Base-by-base conservation (phyloP, 352 stramenopile species). In the Saprolegnia parasitica region DNA sequence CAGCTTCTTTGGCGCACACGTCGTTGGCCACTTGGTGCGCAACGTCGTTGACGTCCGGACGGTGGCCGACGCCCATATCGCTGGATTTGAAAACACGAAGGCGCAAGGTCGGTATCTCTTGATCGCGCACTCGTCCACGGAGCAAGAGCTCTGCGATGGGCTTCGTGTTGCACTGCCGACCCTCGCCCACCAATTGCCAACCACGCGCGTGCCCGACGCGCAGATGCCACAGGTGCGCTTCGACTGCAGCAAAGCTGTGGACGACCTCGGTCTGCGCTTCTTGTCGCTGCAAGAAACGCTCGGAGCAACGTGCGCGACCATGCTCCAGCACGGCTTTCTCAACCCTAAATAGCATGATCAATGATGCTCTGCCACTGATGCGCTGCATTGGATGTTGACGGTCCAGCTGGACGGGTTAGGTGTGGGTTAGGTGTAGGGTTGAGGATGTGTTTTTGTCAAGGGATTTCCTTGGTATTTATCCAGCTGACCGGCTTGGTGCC, bases 31-130 rank as follows among this genome's bases (percentile, higher is more conserved):
- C 20, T 16, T 32, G 9, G 16, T 52, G 16, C 32, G 61, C 20
- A 57, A 49, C 24, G 23, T 77, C 6, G 61, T 71, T 0, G 29
- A 47, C 46, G 68, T 79, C 16, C 67, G 70, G 37, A 72, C 78
- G 50, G 70, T 78, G 20, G 68, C 72, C 4, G n/a, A 29, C 6
- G 73, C 73, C 5, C 74, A 79, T 47, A 58, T 79, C 45, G 56
- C 45, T 20, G 74, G 73, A 0, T 68, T 72, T 11, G 37, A 72
- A 42, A 49, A 16, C 1, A 10, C 20, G 21, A 37, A 24, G 20
- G 61, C 61, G 9, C 10, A 11, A 4, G 61, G 61, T 18, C 61
- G 61, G 20, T 67, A 58, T 11, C 61, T 67, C 35, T 18, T 67
- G 9, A 52, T 67, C 23, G 61, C 32, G 16, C 8, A 23, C 23